Conservation (phyloP, 2,329 filamentous ascomycete genomes). For the Penicillium sp. region DNA sequence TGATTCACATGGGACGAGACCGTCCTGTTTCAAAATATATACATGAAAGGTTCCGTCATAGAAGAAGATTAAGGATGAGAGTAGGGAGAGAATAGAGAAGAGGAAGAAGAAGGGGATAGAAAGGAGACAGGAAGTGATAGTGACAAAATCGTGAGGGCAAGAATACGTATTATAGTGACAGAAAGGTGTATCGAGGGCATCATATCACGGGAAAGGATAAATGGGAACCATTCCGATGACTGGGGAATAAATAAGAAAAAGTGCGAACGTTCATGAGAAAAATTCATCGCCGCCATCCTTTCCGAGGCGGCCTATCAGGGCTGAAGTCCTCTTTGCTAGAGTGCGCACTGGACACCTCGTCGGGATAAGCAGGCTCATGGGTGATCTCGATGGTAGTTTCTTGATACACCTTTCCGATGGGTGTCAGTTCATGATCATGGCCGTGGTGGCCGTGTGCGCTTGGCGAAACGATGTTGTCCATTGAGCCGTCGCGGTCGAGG, state of each 20-base stretch:
- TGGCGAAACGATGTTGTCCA: conserved; percentile 44
- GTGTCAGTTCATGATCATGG: conserved; percentile 26
- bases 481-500: conserved; percentile 44
- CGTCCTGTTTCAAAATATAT: conserved; percentile 11
- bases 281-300: conserved; percentile 27
- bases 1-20: not conserved
- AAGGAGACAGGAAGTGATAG: not conserved
- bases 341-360: conserved; percentile 23
- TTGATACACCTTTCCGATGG: conserved; percentile 43
- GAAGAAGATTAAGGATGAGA: not conserved
- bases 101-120: not conserved
- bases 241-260: not conserved
- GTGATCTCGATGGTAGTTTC: conserved; percentile 47
- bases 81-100: not conserved
- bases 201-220: not conserved
- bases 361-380: conserved; percentile 34
- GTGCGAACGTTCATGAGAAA: not conserved
- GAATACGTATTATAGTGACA: not conserved
- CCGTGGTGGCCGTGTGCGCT: conserved; percentile 4
- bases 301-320: conserved; percentile 11
- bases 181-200: not conserved
- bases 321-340: conserved; percentile 29
- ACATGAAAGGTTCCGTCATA: conserved; percentile 11
- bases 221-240: not conserved
- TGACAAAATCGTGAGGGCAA: not conserved